A percentile compares a stretch with the other conserved stretches of the same genome.
Evolutionary conservation across 805 yeast species (phyloP).

Genomic region (Hanseniaspora clermontiae): DNA sequence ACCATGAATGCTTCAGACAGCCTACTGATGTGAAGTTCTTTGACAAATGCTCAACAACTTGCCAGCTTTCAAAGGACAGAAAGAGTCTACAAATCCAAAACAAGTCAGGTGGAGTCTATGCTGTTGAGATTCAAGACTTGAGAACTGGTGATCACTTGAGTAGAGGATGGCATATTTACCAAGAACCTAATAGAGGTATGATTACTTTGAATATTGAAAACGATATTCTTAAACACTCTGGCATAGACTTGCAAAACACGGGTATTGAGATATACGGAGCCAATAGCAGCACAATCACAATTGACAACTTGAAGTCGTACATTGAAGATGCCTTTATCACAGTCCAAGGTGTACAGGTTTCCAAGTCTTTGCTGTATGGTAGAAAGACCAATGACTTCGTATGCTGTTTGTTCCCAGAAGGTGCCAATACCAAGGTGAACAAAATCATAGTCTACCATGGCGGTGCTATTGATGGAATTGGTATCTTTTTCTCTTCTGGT

Average conservation of each 20-base stretch:
- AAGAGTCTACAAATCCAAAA: not conserved
- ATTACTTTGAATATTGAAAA: conserved; percentile 22
- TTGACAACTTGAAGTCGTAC: conserved; percentile 8
- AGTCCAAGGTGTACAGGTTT: conserved; percentile 24
- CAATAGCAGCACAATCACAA: conserved; percentile 5
- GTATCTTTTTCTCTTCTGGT: conserved; percentile 31
- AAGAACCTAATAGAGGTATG: conserved; percentile 20
- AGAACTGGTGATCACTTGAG: conserved; percentile 10
- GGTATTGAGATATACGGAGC: conserved; percentile 8
- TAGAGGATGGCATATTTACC: conserved; percentile 11
- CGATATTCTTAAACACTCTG: conserved; percentile 1
- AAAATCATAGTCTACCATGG: conserved; percentile 61
- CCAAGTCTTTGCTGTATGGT: conserved; percentile 30
- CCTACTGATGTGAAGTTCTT: conserved; percentile 28
- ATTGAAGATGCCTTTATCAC: conserved; percentile 1
- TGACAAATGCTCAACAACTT: not conserved
- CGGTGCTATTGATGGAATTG: conserved; percentile 68
- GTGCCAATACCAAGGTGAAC: conserved; percentile 24
- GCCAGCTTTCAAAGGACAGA: conserved; percentile 1
- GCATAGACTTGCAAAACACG: not conserved
- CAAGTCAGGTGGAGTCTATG: conserved; percentile 5
- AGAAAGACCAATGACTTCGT: conserved; percentile 19
- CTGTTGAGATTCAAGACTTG: conserved; percentile 11
- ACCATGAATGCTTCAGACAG: conserved; percentile 66
- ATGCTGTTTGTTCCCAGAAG: conserved; percentile 26